Conservation (phyloP, 208 protist species). For the Acanthamoeba comandoni region DNA sequence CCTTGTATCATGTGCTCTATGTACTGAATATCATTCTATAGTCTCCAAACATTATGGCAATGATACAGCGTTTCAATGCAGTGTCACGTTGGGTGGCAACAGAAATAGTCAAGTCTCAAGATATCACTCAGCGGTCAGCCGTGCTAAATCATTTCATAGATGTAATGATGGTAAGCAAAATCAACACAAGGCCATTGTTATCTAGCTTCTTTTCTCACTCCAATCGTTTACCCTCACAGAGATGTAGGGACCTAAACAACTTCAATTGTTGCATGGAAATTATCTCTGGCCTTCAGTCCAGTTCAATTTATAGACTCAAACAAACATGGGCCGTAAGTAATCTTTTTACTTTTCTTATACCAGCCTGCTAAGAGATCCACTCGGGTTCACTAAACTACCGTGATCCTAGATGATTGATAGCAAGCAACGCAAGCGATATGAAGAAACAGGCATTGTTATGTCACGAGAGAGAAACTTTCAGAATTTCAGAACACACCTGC, state of each 20-base stretch:
- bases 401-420: constrained; percentile 24
- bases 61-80: constrained; percentile 84
- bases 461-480: constrained; percentile 66
- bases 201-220: not conserved
- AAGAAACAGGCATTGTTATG: constrained; percentile 52
- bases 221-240: constrained; percentile 18
- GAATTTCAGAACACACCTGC: constrained; percentile 3
- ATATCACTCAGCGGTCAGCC: constrained; percentile 69
- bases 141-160: constrained; percentile 80
- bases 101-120: constrained; percentile 76
- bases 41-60: constrained; percentile 80
- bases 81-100: constrained; percentile 82
- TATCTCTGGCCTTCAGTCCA: constrained; percentile 81
- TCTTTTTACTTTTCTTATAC: constrained; percentile 10
- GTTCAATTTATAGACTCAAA: constrained; percentile 77
- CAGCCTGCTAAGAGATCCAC: not conserved
- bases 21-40: not conserved
- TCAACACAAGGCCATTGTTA: not conserved
- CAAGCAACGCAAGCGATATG: constrained; percentile 41
- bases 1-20: constrained; percentile 6
- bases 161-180: constrained; percentile 59
- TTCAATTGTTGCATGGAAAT: constrained; percentile 85
- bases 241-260: constrained; percentile 81
- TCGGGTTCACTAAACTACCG: not conserved
- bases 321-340: constrained; percentile 82